These are phyloP conservation scores for Fraxinus baroniana DNA, from an alignment of 305 asterid species.

Conservation along the genomic window DNA sequence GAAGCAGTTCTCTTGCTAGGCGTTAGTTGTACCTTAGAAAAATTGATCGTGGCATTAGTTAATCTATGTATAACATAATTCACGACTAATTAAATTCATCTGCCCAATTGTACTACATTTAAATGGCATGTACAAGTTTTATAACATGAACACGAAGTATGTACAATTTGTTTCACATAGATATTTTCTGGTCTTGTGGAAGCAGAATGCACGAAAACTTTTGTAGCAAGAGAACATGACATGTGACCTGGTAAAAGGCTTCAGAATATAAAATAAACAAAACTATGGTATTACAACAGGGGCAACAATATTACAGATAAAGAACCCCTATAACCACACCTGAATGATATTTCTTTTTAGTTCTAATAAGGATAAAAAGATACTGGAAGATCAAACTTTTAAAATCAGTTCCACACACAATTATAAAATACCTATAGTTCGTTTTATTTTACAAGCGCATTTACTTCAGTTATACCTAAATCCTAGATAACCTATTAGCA, in stretches of 20 bases:
- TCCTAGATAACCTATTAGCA: not conserved
- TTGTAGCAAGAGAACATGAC: not conserved
- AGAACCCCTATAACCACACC: not conserved
- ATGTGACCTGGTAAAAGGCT: not conserved
- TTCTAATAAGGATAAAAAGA: not conserved
- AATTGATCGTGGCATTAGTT: slow-evolving; percentile 18
- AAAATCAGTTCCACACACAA: slow-evolving; percentile 17
- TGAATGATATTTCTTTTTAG: not conserved
- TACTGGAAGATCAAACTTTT: not conserved
- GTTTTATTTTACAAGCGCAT: not conserved
- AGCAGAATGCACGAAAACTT: not conserved
- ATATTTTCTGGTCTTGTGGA: not conserved
- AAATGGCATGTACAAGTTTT: not conserved
- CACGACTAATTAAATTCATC: not conserved
- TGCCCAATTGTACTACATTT: slow-evolving; percentile 16
- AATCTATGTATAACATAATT: slow-evolving; percentile 9
- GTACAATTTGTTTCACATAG: not conserved
- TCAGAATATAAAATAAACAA: not conserved
- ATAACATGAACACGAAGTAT: slow-evolving; percentile 9
- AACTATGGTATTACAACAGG: not conserved
- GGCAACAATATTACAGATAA: not conserved
- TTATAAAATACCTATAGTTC: not conserved
- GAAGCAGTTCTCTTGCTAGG: slow-evolving; percentile 68
- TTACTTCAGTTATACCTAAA: slow-evolving; percentile 1
- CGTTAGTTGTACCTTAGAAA: slow-evolving; percentile 61